phyloP scores from a whole-genome alignment of 2,329 filamentous ascomycete species.

The Cucurbitaria berberidis region DNA sequence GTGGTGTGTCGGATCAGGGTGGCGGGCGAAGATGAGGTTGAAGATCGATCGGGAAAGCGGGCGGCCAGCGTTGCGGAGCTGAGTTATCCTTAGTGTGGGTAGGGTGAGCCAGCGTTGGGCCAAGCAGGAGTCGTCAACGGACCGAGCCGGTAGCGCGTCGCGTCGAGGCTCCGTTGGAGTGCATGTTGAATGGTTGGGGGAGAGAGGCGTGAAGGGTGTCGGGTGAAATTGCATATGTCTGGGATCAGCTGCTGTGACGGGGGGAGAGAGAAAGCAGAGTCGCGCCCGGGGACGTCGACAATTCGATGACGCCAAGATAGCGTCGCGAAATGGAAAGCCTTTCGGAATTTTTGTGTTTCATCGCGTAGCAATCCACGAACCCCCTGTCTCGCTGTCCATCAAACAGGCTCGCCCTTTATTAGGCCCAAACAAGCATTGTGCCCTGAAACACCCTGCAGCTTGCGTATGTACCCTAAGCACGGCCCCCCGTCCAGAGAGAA shows the following conservation, averaged over 20 bases:
- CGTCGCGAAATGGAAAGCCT: background rate
- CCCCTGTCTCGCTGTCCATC: background rate
- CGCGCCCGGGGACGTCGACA: background rate
- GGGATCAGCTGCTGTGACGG: background rate
- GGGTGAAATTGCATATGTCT: background rate
- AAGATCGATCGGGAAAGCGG: background rate
- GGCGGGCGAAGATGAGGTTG: background rate
- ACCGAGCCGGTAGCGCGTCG: conserved; percentile 29
- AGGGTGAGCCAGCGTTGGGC: conserved; percentile 7
- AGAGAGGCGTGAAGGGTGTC: background rate
- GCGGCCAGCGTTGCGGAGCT: conserved; percentile 5
- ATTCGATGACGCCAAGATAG: background rate
- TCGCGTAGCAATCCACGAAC: background rate
- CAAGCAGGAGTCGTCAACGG: conserved; percentile 22
- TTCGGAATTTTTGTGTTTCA: background rate
- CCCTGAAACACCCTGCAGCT: background rate
- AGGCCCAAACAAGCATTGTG: background rate
- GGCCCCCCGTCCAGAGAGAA: background rate
- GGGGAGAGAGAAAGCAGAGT: background rate
- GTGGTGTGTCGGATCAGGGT: background rate
- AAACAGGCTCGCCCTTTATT: background rate
- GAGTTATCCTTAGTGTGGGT: conserved; percentile 2
- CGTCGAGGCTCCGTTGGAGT: conserved; percentile 9
- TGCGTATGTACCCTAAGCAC: too few species aligned
- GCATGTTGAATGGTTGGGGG: conserved; percentile 10